Base-by-base conservation (phyloP, 208 protist genomes). In the Spongospora subterranea region DNA sequence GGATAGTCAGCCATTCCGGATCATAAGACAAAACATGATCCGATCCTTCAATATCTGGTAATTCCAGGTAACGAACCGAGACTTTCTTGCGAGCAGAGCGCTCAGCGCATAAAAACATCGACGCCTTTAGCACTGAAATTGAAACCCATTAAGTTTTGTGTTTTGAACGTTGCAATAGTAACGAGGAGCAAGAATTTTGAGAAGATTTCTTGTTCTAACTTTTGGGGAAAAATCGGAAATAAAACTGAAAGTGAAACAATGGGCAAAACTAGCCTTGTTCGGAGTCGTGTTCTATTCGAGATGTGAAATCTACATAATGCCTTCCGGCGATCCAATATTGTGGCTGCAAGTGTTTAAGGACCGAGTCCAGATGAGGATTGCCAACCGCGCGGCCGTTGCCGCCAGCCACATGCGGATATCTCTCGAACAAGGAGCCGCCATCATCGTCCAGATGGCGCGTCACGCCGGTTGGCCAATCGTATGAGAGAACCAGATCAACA, bases 381-480 rank as follows among this genome's bases (percentile, higher is more conserved):
- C 76, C 76, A 41, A 88, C 17, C 29, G 76, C 35, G 29, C 29
- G 35, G 35, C 35, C 76, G 35, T 6, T 39, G 13, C 24, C 13
- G 13, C 43, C 29, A 11, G 76, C 29, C 29, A 88, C 20, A 11
- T 39, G 76, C 35, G 76, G 76, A 13, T 13, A 29, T 20, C 29
- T n/a, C 35, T 39, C 13, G 76, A 88, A 13, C 29, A 88, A 39
- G n/a, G n/a, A n/a, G n/a, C n/a, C n/a, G 76, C 6, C 76, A n/a
- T 88, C 76, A 39, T 39, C 29, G 76, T 88, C 76, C 17, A n/a
- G 35, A 39, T 88, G 29, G 35, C 43, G 29, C 29, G 24, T 17
- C 35, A 88, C 29, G 76, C 76, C 76, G 13, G 35, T n/a, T 17
- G 76, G 76, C 76, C 76, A 88, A 39, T 88, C 76, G 29, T 88